Conservation (phyloP, 2,329 filamentous ascomycete species). For the Fusarium tricinctum region DNA sequence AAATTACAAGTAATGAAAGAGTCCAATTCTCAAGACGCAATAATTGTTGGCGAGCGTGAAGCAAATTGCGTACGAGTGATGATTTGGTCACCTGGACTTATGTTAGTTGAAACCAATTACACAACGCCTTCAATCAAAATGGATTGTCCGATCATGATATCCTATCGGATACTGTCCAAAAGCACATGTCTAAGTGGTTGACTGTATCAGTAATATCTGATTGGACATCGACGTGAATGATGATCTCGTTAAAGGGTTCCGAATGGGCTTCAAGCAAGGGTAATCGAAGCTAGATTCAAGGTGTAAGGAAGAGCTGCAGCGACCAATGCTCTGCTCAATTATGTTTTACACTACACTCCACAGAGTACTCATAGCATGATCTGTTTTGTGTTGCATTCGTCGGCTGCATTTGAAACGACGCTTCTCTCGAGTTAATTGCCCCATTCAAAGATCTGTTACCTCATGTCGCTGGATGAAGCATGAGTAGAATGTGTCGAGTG, state of each 20-base stretch:
- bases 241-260: not conserved
- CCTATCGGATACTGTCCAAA: conserved; percentile 8
- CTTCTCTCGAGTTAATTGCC: not conserved
- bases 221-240: not conserved
- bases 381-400: not conserved
- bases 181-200: conserved; percentile 32
- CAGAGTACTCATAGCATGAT: not conserved
- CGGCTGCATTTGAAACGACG: not conserved
- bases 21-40: not conserved
- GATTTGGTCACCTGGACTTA: not conserved
- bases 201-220: not conserved
- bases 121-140: not conserved
- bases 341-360: not conserved
- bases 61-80: not conserved
- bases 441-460: not conserved
- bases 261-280: not conserved
- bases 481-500: not conserved
- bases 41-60: not conserved
- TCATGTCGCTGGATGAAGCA: not conserved
- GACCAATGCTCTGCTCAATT: not conserved
- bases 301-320: conserved; percentile 11
- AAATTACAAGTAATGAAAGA: not conserved
- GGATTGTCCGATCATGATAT: not conserved
- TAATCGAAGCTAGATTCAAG: conserved; percentile 1
- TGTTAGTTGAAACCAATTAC: not conserved